A percentile compares a stretch with the other conserved stretches of the same genome.
Evolutionary conservation across 108 stramenopile species (phyloP).

Genomic region (Nitzschia sp.): DNA sequence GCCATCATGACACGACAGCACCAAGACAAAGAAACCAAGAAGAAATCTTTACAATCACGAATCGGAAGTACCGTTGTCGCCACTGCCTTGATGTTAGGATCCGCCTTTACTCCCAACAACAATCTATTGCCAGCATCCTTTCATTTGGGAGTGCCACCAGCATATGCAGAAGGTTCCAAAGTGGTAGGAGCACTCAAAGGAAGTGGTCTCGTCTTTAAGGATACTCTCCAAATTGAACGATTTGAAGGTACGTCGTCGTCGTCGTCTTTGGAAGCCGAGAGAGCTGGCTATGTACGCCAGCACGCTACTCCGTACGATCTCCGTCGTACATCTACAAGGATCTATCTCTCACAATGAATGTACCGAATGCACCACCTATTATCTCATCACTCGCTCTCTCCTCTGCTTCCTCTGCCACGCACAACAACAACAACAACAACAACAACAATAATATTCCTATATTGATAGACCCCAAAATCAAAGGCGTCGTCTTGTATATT

Average conservation of each 20-base stretch:
- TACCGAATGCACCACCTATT: not conserved
- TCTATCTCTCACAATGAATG: no score
- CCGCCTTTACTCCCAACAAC: not conserved
- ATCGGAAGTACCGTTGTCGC: conserved; percentile 9
- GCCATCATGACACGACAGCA: no score
- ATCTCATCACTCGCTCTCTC: no score
- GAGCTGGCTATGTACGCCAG: no score
- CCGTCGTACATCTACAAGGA: no score
- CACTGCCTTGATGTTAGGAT: conserved; percentile 7
- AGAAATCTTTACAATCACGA: no score
- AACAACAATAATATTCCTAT: no score
- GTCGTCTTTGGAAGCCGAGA: no score
- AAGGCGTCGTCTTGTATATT: conserved; percentile 82
- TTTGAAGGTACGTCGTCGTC: conserved; percentile 71
- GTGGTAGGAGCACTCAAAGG: conserved; percentile 74
- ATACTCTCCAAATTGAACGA: conserved; percentile 71
- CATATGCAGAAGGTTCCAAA: conserved; percentile 47
- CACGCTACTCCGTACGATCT: no score
- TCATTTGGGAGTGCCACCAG: conserved; percentile 16
- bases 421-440: no score
- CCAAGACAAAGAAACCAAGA: no score
- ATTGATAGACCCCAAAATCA: conserved; percentile 76
- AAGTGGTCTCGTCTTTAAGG: conserved; percentile 88
- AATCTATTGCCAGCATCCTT: not conserved
- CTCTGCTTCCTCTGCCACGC: no score